phyloP scores from a whole-genome alignment of 2,329 filamentous ascomycete species.

The Alternaria triticimaculans region DNA sequence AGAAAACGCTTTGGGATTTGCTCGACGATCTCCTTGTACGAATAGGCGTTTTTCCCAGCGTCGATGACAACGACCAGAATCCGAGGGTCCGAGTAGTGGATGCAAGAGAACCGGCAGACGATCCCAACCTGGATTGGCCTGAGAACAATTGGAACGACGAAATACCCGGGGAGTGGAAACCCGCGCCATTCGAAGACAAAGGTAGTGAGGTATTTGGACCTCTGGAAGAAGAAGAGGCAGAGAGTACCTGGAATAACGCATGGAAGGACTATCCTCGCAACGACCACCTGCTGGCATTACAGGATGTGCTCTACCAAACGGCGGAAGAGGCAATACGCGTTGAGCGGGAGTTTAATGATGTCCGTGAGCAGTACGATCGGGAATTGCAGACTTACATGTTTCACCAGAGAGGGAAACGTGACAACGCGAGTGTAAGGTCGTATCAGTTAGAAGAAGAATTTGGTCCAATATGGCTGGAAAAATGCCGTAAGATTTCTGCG shows the following conservation, averaged over 20 bases:
- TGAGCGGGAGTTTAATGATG: neutral
- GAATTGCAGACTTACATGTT: neutral
- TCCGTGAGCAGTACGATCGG: neutral
- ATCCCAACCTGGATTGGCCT: fast-evolving
- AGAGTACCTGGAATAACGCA: neutral
- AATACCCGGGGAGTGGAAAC: neutral
- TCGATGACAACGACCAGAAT: neutral
- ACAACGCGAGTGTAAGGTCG: neutral
- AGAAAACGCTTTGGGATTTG: neutral
- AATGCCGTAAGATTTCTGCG: neutral
- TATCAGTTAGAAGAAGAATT: neutral
- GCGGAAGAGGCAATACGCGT: neutral
- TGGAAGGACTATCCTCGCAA: neutral
- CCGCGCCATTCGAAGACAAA: too few species aligned
- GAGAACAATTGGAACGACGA: neutral
- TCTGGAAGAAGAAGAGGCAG: neutral
- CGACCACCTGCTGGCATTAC: neutral
- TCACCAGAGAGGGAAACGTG: neutral
- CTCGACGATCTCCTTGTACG: neutral
- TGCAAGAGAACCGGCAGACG: neutral
- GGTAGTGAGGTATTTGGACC: neutral
- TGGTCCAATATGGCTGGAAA: neutral
- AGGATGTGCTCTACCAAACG: neutral
- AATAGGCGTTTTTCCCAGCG: neutral
- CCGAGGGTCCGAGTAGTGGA: neutral